Evolutionary conservation across 495 filamentous ascomycete species (phyloP).

Genomic region (Aspergillus wentii): DNA sequence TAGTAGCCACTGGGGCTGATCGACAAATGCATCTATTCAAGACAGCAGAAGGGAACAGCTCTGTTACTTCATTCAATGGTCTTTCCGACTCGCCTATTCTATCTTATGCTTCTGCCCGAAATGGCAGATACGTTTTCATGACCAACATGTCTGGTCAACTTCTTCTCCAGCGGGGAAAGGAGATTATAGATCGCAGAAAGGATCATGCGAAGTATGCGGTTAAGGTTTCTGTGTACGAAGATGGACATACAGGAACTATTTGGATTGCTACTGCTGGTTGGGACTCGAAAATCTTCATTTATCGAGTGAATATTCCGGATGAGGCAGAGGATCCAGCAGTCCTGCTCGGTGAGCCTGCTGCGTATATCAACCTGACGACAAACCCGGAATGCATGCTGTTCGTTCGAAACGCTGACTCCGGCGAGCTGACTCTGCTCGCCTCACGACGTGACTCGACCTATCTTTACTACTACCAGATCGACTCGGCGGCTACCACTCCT

Average conservation of each 20-base stretch:
- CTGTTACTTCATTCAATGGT: conserved; percentile 23
- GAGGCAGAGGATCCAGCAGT: conserved; percentile 3
- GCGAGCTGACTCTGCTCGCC: conserved; percentile 45
- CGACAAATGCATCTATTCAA: conserved; percentile 44
- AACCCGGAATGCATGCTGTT: conserved; percentile 62
- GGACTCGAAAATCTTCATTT: conserved; percentile 56
- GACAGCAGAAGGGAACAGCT: conserved; percentile 17
- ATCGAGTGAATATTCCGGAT: conserved; percentile 24
- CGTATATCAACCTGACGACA: conserved; percentile 43
- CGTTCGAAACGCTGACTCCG: conserved; percentile 40
- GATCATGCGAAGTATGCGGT: conserved; percentile 63
- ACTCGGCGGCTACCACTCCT: conserved; percentile 1
- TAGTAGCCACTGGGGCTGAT: conserved; percentile 51
- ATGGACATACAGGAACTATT: conserved; percentile 9
- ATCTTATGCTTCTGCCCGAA: conserved; percentile 33
- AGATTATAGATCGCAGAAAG: conserved; percentile 40
- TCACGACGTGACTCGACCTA: conserved; percentile 57
- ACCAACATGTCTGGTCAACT: conserved; percentile 63
- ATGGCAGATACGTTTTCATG: conserved; percentile 36
- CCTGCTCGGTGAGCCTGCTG: conserved; percentile 36
- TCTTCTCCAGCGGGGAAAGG: conserved; percentile 34
- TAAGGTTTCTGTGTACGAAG: conserved; percentile 41
- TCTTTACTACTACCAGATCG: conserved; percentile 54
- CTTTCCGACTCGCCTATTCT: conserved; percentile 60
- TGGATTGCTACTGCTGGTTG: conserved; percentile 63